phyloP scores from a whole-genome alignment of 768 basidiomycete species.

The Rhodocollybia butyracea region DNA sequence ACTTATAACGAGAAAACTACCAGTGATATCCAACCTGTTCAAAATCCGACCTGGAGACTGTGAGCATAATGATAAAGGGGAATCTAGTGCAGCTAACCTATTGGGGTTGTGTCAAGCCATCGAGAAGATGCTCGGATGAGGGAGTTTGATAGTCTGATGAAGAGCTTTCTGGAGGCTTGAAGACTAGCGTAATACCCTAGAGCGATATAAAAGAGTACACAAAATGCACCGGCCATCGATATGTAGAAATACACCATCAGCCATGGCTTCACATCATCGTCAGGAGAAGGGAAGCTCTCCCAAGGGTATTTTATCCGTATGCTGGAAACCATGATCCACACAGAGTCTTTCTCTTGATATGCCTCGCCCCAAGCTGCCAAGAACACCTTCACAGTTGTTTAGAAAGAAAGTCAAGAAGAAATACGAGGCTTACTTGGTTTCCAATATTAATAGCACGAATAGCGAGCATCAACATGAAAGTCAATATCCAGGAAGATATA shows the following conservation, averaged over 20 bases:
- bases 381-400: constrained; percentile 43
- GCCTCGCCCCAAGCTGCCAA: constrained; percentile 70
- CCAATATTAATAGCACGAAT: constrained; percentile 54
- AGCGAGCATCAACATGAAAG: constrained; percentile 47
- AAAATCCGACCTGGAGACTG: not conserved
- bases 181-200: constrained; percentile 69
- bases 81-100: constrained; percentile 76
- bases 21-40: not conserved
- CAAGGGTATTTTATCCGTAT: constrained; percentile 32
- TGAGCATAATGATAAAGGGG: not conserved
- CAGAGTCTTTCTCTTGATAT: constrained; percentile 37
- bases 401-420: not conserved
- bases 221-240: constrained; percentile 53
- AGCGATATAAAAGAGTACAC: constrained; percentile 51
- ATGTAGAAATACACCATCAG: constrained; percentile 61
- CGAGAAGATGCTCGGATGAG: constrained; percentile 62
- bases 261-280: constrained; percentile 62
- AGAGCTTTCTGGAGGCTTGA: constrained; percentile 61
- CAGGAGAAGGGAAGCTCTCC: constrained; percentile 54
- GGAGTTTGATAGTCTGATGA: constrained; percentile 48
- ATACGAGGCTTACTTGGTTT: constrained; percentile 43
- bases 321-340: constrained; percentile 14
- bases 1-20: not conserved
- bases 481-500: constrained; percentile 49
- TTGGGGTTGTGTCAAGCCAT: constrained; percentile 73